phyloP scores from a whole-genome alignment of 371 early-diverging fungal species.

The Nematocida displodere region DNA sequence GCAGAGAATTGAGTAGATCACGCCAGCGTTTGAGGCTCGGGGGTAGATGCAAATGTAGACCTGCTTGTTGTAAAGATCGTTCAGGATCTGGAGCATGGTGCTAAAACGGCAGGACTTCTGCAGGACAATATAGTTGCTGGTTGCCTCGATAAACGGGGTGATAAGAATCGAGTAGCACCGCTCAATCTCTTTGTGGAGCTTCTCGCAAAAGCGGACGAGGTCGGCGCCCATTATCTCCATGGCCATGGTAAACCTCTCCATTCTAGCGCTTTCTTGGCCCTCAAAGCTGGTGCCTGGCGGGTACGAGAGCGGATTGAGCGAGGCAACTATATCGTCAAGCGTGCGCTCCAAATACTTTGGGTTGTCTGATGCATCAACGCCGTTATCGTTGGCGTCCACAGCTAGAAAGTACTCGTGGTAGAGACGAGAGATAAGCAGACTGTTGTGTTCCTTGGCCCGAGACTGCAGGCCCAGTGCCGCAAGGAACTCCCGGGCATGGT shows the following conservation, averaged over 20 bases:
- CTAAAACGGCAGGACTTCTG: background rate
- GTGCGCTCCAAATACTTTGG: slow-evolving; percentile 48
- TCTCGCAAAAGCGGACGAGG: slow-evolving; percentile 15
- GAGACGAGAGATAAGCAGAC: slow-evolving; percentile 71
- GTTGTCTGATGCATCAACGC: slow-evolving; percentile 48
- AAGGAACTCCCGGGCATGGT: slow-evolving; percentile 63
- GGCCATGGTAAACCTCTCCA: slow-evolving; percentile 45
- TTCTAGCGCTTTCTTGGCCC: background rate
- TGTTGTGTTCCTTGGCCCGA: slow-evolving; percentile 71
- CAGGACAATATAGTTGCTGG: slow-evolving; percentile 42
- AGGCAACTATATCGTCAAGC: slow-evolving; percentile 40
- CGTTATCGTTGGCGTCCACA: slow-evolving; percentile 65
- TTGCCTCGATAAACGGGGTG: background rate
- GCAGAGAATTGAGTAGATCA: slow-evolving; percentile 65
- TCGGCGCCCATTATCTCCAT: slow-evolving; percentile 55
- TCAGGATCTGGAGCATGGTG: slow-evolving; percentile 42
- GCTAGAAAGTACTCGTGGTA: slow-evolving; percentile 57
- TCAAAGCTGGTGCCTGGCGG: background rate
- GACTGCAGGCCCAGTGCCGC: slow-evolving; percentile 77
- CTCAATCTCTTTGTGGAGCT: background rate
- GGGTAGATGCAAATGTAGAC: slow-evolving; percentile 50
- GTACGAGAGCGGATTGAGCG: background rate
- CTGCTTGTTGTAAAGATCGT: slow-evolving; percentile 37
- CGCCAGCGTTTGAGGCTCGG: background rate
- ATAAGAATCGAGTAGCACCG: background rate